These are phyloP conservation scores for Kurtzmaniella quercitrusa DNA, from an alignment of 1,139 yeast species.

Conservation along the genomic window DNA sequence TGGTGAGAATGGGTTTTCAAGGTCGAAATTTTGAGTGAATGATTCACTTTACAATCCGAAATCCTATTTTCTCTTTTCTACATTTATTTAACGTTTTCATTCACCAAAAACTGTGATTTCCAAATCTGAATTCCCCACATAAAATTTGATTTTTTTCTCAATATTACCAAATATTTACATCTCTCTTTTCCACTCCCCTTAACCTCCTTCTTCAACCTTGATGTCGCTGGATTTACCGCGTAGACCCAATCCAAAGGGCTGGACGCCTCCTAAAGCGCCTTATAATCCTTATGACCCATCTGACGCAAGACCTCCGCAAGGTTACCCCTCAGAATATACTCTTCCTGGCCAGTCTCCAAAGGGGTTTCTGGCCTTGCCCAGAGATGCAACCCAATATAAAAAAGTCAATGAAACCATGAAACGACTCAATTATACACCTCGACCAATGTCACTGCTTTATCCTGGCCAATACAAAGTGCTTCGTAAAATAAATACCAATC, in stretches of 20 bases:
- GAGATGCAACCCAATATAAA: constrained; percentile 65
- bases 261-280: constrained; percentile 81
- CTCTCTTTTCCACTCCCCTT: too few species aligned
- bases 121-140: too few species aligned
- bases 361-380: constrained; percentile 61
- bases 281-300: constrained; percentile 82
- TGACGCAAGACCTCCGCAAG: constrained; percentile 74
- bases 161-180: too few species aligned
- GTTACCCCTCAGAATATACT: constrained; percentile 77
- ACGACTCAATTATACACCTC: constrained; percentile 69
- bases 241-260: constrained; percentile 77
- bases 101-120: too few species aligned
- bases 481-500: constrained; percentile 53
- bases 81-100: too few species aligned
- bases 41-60: too few species aligned
- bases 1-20: too few species aligned
- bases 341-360: constrained; percentile 51
- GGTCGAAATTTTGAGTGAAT: too few species aligned
- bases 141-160: too few species aligned
- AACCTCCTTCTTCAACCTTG: too few species aligned
- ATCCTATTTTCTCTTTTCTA: too few species aligned
- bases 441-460: constrained; percentile 69
- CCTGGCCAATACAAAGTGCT: constrained; percentile 79
- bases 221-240: constrained; percentile 31
- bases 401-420: constrained; percentile 72